Evolutionary conservation across 2,329 filamentous ascomycete genomes (phyloP).

Genomic region (Diaporthe ilicicola): DNA sequence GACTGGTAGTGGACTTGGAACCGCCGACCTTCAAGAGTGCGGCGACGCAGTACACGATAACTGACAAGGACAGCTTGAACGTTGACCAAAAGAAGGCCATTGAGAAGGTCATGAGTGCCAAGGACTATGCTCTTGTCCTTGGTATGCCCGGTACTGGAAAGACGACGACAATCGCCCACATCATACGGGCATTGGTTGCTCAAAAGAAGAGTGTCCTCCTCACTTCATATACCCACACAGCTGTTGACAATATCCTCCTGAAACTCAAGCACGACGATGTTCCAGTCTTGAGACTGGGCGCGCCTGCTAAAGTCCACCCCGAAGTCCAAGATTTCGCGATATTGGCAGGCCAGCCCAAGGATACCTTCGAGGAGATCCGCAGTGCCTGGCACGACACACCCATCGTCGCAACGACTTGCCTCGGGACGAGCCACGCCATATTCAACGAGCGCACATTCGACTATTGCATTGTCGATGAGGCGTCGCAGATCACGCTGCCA

Average conservation of each 20-base stretch:
- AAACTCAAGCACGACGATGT: slow-evolving; percentile 85
- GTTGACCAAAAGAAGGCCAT: slow-evolving; percentile 87
- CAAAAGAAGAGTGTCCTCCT: slow-evolving; percentile 93
- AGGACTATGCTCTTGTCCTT: slow-evolving; percentile 95
- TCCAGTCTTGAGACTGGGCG: slow-evolving; percentile 84
- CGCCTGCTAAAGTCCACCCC: slow-evolving; percentile 84
- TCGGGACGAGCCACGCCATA: slow-evolving; percentile 88
- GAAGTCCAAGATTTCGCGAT: slow-evolving; percentile 88
- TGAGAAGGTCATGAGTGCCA: slow-evolving; percentile 92
- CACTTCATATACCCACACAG: slow-evolving; percentile 96
- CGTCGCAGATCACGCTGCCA: slow-evolving; percentile 94
- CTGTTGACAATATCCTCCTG: slow-evolving; percentile 96
- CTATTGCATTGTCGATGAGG: slow-evolving; percentile 98
- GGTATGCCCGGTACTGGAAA: slow-evolving; percentile 99
- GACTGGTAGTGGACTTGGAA: slow-evolving; percentile 80
- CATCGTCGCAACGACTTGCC: slow-evolving; percentile 93
- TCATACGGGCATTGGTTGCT: slow-evolving; percentile 87
- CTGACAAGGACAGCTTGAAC: slow-evolving; percentile 76
- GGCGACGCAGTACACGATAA: slow-evolving; percentile 70
- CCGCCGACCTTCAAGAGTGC: slow-evolving; percentile 76
- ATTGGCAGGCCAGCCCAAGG: slow-evolving; percentile 77
- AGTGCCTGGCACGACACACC: slow-evolving; percentile 85
- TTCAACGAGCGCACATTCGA: slow-evolving; percentile 93
- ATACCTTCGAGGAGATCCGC: slow-evolving; percentile 83
- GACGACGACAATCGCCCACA: slow-evolving; percentile 97